Evolutionary conservation across 768 basidiomycete genomes (phyloP), one percentile per base, ranked within the genome.

Genomic region (Cyclocybe aegerita): DNA sequence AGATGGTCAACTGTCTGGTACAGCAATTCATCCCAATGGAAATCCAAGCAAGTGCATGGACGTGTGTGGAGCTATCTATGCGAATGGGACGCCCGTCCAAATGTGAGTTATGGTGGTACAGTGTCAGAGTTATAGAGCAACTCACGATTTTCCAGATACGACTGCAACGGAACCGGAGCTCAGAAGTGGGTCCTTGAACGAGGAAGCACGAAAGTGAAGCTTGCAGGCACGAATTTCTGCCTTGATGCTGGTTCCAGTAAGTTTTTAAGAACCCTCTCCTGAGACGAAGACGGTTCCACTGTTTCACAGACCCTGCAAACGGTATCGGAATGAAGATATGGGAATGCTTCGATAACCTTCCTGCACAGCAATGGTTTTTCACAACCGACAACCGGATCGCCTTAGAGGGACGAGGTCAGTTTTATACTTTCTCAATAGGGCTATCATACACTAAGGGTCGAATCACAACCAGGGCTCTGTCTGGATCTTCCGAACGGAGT

Each of bases 161-260:
- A 70, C 52, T 73, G 70, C 49, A 72, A 69, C 46, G 63, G 59
- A 7, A 54, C 53, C n/a, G 48, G 49, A 8, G 65, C 66, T 0
- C 70, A 73, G 52, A 56, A 63, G 15, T 73, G 70, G 70, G 48
- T 62, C 12, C 42, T 72, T 33, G 55, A 61, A 11, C 45, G 58
- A 4, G 67, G 55, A n/a, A 47, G 39, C 7, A 71, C 71, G 0
- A 60, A 64, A 39, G 55, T 71, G 7, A 58, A 55, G n/a, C 14
- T 65, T 0, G 64, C 59, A 3, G 60, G 57, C 2, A 63, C 57
- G 1, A 57, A 60, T 11, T 72, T 62, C 54, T 71, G 71, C 43
- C 53, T 72, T 9, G 72, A 73, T 36, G 68, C 68, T 4, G 66
- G 70, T 17, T 61, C 64, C 10, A 62, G 67, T 70, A 42, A 53